Base-by-base conservation (phyloP, 768 basidiomycete genomes). In the Pisolithus tinctorius region DNA sequence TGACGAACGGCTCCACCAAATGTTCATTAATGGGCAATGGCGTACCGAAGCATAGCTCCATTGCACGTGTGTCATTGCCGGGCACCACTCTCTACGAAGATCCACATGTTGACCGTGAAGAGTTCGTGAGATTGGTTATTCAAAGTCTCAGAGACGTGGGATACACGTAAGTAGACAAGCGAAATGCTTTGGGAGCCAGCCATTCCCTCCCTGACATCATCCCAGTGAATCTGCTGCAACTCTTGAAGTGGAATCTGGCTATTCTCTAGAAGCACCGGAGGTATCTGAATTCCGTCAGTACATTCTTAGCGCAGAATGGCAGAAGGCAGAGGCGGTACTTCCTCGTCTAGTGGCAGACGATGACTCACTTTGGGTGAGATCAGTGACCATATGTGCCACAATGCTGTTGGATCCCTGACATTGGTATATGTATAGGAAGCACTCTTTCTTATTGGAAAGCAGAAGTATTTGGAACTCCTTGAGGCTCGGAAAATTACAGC, bases 401-500 rank as follows among this genome's bases (percentile, higher is more conserved):
- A 39, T 44, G 43, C 27, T 27, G 54, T 40, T 25, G 50, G 56
- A 36, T 41, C 48, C 53, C 60, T 64, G 53, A 67, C 51, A 37
- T 52, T 34, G 34, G 44, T 55, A 53, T 54, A 55, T 52, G 59
- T 54, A 49, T 54, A 95, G 86, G 83, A 88, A 60, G 86, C 88
- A 20, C 82, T 75, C 54, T 96, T 94, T 68, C 73, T 94, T 54
- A 89, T 99, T 57, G 85, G 84, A 54, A 86, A 88, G 69, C 96
- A 99, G 78, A 94, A 96, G 71, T 99, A 96, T 68, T 76, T 98
- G 39, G 96, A 99, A 64, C 74, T 90, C 17, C 74, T 99, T 46
- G 95, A 97, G 62, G 78, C 80, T 4, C 80, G 79, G 60, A 83
- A 84, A 70, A 86, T 83, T 2, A 88, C 88, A 42, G 76, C 79